These are phyloP conservation scores for Parastagonospora avenae DNA, from an alignment of 2,329 filamentous ascomycete species.

Conservation along the genomic window DNA sequence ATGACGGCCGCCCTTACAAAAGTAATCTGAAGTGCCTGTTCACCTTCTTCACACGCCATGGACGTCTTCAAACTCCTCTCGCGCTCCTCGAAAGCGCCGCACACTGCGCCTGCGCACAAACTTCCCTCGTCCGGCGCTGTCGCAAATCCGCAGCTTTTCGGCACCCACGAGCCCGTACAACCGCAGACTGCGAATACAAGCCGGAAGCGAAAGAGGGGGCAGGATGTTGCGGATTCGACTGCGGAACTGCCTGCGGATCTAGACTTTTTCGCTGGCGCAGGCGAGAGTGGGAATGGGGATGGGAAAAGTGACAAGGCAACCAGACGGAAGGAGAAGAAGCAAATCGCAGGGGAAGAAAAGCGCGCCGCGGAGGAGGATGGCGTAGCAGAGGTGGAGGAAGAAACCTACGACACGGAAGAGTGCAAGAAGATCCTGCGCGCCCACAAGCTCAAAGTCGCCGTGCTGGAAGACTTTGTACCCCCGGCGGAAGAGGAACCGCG, in stretches of 20 bases:
- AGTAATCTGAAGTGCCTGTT: background rate
- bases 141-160: slow-evolving; percentile 72
- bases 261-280: slow-evolving; percentile 50
- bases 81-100: slow-evolving; percentile 66
- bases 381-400: slow-evolving; percentile 4
- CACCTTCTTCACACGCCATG: slow-evolving; percentile 54
- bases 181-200: slow-evolving; percentile 22
- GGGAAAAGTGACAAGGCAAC: slow-evolving; percentile 8
- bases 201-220: slow-evolving; percentile 52
- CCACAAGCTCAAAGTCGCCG: slow-evolving; percentile 83
- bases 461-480: slow-evolving; percentile 60
- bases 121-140: slow-evolving; percentile 69
- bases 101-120: slow-evolving; percentile 47
- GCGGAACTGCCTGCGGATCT: slow-evolving; percentile 40
- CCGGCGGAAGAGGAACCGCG: slow-evolving; percentile 50
- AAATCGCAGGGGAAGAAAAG: slow-evolving; percentile 11
- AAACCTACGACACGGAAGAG: slow-evolving; percentile 67
- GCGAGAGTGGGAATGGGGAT: slow-evolving; percentile 6
- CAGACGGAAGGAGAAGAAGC: slow-evolving; percentile 24
- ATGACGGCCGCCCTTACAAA: slow-evolving; percentile 3
- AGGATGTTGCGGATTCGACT: slow-evolving; percentile 15
- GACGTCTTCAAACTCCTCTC: slow-evolving; percentile 77
- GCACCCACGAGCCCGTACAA: slow-evolving; percentile 50
- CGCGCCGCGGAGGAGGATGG: slow-evolving; percentile 5
- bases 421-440: slow-evolving; percentile 75